Conservation (phyloP, 2,329 filamentous ascomycete genomes). For the Phyllosticta paracitricarpa region DNA sequence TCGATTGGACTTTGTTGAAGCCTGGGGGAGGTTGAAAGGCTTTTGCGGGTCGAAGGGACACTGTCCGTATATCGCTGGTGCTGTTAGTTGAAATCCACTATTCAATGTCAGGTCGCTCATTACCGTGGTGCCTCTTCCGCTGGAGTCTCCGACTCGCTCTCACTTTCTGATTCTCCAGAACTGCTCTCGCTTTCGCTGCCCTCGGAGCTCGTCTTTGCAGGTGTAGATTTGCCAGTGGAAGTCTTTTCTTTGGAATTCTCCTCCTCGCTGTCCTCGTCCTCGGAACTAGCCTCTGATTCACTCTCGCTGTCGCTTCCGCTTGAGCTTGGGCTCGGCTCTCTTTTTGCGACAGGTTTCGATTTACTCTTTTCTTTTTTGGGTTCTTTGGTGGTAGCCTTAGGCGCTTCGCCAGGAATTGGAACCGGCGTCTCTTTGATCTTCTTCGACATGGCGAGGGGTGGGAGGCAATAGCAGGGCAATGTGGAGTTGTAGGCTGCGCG, state of each 20-base stretch:
- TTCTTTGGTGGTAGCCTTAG: slow-evolving; percentile 14
- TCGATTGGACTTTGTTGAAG: slow-evolving; percentile 42
- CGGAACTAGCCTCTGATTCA: slow-evolving; percentile 3
- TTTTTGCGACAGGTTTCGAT: neutral
- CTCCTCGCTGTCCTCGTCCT: slow-evolving; percentile 4
- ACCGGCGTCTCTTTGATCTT: slow-evolving; percentile 23
- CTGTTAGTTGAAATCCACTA: neutral
- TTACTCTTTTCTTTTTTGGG: neutral
- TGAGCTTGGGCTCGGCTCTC: neutral
- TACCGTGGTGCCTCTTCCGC: slow-evolving; percentile 2
- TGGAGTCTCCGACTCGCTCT: slow-evolving; percentile 29
- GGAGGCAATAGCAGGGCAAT: slow-evolving; percentile 11
- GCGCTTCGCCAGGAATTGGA: slow-evolving; percentile 20
- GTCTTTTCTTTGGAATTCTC: neutral
- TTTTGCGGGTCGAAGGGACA: slow-evolving; percentile 21
- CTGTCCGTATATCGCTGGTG: slow-evolving; percentile 23
- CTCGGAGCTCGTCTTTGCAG: neutral
- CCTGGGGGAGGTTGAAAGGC: slow-evolving; percentile 31
- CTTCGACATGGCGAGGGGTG: slow-evolving; percentile 22
- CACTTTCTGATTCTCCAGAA: slow-evolving; percentile 14
- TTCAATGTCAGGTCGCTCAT: neutral
- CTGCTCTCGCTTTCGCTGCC: slow-evolving; percentile 11
- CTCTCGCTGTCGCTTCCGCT: slow-evolving; percentile 3
- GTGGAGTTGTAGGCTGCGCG: slow-evolving; percentile 7
- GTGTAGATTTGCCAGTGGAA: neutral